These are phyloP conservation scores for Eucalyptus microcorys DNA, from an alignment of 345 rosid species.

Conservation along the genomic window DNA sequence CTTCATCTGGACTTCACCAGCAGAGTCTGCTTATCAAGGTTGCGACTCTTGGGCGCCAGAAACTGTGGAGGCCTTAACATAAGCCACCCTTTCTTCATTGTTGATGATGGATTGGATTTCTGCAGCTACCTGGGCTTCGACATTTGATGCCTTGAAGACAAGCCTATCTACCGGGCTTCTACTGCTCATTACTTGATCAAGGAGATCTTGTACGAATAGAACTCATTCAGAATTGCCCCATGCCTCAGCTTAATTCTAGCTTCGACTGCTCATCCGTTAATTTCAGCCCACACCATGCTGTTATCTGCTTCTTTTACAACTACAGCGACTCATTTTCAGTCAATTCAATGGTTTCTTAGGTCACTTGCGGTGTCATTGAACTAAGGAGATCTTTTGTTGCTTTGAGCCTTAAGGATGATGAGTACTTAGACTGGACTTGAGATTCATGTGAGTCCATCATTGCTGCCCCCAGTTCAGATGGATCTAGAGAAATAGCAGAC, in stretches of 20 bases:
- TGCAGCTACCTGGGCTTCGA: background rate
- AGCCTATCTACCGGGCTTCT: background rate
- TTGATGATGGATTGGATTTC: background rate
- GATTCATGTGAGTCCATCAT: background rate
- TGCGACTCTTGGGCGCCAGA: background rate
- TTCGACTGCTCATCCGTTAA: background rate
- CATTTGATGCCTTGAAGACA: background rate
- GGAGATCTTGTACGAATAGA: background rate
- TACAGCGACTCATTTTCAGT: background rate
- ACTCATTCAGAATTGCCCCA: background rate
- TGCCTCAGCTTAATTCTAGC: background rate
- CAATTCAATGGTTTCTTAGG: background rate
- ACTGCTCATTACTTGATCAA: background rate
- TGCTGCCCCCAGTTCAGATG: background rate
- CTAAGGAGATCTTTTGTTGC: background rate
- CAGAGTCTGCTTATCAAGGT: background rate
- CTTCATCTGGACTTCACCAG: background rate
- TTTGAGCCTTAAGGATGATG: background rate
- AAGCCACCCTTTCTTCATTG: background rate
- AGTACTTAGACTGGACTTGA: background rate
- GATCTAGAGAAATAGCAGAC: background rate
- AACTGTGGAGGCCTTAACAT: background rate
- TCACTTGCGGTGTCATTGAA: background rate
- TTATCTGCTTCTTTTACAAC: constrained; percentile 8
- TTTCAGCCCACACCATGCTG: constrained; percentile 8